These are phyloP conservation scores for Coemansia sp. DNA, from an alignment of 192 early-diverging fungal species.

Conservation along the genomic window DNA sequence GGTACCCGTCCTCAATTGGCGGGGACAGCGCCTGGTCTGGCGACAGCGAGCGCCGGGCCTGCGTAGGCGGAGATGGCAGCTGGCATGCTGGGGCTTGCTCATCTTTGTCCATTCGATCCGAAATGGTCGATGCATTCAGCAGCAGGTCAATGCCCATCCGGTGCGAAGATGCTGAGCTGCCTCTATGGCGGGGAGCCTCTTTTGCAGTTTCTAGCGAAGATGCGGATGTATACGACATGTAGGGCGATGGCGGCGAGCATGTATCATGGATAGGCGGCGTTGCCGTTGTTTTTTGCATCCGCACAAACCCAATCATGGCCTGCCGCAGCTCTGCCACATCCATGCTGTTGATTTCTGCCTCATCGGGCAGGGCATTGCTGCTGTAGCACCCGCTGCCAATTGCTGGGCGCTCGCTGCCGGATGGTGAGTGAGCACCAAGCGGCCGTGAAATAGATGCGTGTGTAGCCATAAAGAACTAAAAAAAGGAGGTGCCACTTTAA, in stretches of 20 bases:
- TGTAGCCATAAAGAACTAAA: constrained; percentile 23
- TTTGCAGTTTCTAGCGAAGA: constrained; percentile 19
- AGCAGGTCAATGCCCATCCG: constrained; percentile 44
- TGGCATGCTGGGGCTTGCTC: constrained; percentile 5
- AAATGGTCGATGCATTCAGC: constrained; percentile 43
- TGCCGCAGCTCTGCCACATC: constrained; percentile 46
- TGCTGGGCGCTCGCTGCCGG: constrained; percentile 5
- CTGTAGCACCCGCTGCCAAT: constrained; percentile 6
- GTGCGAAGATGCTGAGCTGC: constrained; percentile 28
- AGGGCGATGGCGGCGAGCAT: constrained; percentile 24
- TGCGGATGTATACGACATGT: constrained; percentile 16
- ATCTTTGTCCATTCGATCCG: constrained; percentile 23
- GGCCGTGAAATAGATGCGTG: constrained; percentile 25
- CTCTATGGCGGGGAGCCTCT: constrained; percentile 10
- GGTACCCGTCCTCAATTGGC: constrained; percentile 5
- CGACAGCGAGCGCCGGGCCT: constrained; percentile 18
- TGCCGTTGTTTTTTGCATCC: constrained; percentile 15
- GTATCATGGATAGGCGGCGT: constrained; percentile 11
- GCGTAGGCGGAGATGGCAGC: constrained; percentile 28
- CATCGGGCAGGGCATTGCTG: constrained; percentile 23
- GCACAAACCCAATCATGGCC: constrained; percentile 26
- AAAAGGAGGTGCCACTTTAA: constrained; percentile 9
- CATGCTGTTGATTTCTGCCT: constrained; percentile 46
- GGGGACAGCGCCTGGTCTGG: constrained; percentile 1
- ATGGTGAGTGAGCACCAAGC: constrained; percentile 16